Conservation (phyloP, 164 flowering plant genomes). For the Aristolochia californica region DNA sequence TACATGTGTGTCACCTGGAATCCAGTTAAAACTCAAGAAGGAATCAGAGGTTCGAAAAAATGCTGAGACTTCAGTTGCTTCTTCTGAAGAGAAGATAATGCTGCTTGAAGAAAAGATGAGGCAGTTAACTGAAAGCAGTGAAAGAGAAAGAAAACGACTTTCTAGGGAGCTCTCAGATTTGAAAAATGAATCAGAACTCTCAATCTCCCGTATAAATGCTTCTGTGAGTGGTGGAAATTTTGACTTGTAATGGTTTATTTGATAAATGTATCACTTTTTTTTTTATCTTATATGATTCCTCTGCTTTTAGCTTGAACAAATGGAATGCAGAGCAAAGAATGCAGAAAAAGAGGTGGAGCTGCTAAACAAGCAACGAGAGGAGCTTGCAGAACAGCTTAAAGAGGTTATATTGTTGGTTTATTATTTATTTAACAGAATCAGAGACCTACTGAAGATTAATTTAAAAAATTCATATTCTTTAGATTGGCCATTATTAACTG, state of each 20-base stretch:
- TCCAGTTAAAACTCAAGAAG: slow-evolving; percentile 50
- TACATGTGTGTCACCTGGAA: neutral
- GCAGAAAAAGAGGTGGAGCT: slow-evolving; percentile 68
- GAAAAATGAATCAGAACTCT: slow-evolving; percentile 53
- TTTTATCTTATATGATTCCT: neutral
- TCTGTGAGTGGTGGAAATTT: slow-evolving; percentile 46
- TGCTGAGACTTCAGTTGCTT: slow-evolving; percentile 55
- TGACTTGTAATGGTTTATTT: neutral
- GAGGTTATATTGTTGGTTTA: slow-evolving; percentile 33
- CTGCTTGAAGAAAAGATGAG: slow-evolving; percentile 43
- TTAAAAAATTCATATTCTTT: neutral
- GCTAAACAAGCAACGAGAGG: slow-evolving; percentile 55
- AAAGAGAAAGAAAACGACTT: slow-evolving; percentile 53
- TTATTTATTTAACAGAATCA: neutral
- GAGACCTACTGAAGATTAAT: neutral
- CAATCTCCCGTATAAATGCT: slow-evolving; percentile 54
- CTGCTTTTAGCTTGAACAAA: slow-evolving; percentile 55
- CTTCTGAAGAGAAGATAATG: slow-evolving; percentile 53
- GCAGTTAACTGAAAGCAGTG: slow-evolving; percentile 40
- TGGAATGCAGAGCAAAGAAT: slow-evolving; percentile 66
- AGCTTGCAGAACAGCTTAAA: slow-evolving; percentile 34
- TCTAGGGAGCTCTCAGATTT: slow-evolving; percentile 44
- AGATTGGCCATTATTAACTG: too few relatives aligned
- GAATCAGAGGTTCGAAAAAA: slow-evolving; percentile 59
- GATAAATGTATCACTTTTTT: neutral